Percentiles rank a stretch among this genome's conserved stretches.
phyloP scores from a whole-genome alignment of 1,284 basidiomycete genomes.

The Cronartium quercuum region DNA sequence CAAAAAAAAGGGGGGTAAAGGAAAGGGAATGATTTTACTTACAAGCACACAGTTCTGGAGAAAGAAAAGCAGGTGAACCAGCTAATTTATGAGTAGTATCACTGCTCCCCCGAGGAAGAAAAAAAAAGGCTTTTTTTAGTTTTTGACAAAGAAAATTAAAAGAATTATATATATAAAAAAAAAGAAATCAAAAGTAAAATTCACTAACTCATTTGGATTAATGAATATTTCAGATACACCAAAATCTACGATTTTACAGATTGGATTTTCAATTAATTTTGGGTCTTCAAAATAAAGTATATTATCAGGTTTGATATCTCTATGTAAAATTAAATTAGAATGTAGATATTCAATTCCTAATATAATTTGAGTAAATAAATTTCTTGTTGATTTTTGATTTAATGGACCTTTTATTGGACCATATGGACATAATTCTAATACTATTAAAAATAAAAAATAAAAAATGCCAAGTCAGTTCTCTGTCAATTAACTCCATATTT shows the following conservation, averaged over 20 bases:
- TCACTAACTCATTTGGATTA: neutral
- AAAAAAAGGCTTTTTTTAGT: neutral
- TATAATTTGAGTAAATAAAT: slow-evolving; percentile 11
- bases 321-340: slow-evolving; percentile 18
- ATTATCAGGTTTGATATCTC: slow-evolving; percentile 24
- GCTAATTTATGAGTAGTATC: slow-evolving; percentile 6
- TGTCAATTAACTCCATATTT: neutral
- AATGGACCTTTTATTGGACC: neutral
- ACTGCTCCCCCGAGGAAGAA: neutral
- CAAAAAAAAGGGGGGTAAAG: neutral
- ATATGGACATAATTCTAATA: slow-evolving; percentile 22
- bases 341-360: slow-evolving; percentile 26
- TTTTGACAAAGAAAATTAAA: neutral
- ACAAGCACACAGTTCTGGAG: slow-evolving; percentile 17
- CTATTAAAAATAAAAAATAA: neutral
- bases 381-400: neutral
- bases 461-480: neutral
- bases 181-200: neutral
- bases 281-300: slow-evolving; percentile 21
- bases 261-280: neutral
- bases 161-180: neutral
- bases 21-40: neutral
- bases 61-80: slow-evolving; percentile 21
- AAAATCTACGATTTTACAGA: slow-evolving; percentile 29
- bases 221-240: slow-evolving; percentile 3